A percentile compares a stretch with the other conserved stretches of the same genome.
These are phyloP conservation scores for Aspergillus carbonarius DNA, from an alignment of 2,329 filamentous ascomycete species.

Conservation along the genomic window DNA sequence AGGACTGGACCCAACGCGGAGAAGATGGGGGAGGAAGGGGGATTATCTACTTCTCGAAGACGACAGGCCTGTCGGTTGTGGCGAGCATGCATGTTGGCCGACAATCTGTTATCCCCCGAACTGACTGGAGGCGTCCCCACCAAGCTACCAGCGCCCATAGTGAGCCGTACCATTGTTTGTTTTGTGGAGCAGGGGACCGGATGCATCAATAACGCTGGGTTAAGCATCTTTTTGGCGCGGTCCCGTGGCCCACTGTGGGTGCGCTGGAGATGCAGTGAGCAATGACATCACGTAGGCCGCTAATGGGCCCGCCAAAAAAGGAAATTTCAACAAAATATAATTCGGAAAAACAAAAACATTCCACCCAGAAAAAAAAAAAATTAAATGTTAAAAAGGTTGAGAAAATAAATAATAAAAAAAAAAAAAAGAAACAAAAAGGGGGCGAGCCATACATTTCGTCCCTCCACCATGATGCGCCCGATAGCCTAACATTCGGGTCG, in stretches of 20 bases:
- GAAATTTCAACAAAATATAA: no score
- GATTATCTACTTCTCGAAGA: constrained; percentile 29
- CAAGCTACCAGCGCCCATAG: constrained; percentile 14
- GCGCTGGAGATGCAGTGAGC: constrained; percentile 5
- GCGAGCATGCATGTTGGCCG: constrained; percentile 16
- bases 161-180: constrained; percentile 19
- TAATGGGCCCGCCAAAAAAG: not conserved
- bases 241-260: constrained; percentile 18
- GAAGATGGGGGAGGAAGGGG: constrained; percentile 22
- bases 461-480: not conserved
- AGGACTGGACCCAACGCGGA: constrained; percentile 17
- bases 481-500: not conserved
- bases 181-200: constrained; percentile 23
- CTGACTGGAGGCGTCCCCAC: constrained; percentile 11
- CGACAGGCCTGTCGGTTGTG: constrained; percentile 24
- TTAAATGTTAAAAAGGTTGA: not conserved
- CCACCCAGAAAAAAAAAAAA: not conserved
- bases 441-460: not conserved
- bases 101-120: constrained; percentile 17
- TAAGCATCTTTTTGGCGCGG: constrained; percentile 32
- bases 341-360: no score
- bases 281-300: constrained; percentile 13
- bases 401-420: not conserved
- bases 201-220: constrained; percentile 33
- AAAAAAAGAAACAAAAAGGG: not conserved